A percentile compares a stretch with the other conserved stretches of the same genome.
Evolutionary conservation across 2,329 filamentous ascomycete genomes (phyloP).

Genomic region (Colletotrichum cuscutae): DNA sequence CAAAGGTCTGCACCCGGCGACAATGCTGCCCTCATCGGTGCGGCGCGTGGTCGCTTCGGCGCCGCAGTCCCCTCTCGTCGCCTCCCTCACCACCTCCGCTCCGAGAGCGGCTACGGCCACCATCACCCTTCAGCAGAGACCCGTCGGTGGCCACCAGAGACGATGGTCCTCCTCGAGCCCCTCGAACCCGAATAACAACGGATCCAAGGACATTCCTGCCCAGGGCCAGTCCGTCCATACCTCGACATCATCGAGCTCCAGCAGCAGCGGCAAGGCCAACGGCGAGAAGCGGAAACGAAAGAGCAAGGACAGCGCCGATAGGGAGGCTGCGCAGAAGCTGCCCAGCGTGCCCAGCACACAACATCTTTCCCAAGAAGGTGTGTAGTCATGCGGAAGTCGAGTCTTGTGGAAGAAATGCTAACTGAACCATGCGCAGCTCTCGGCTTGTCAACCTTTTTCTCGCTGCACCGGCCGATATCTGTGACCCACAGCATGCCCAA

Average conservation of each 20-base stretch:
- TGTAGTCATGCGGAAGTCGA: slow-evolving; percentile 36
- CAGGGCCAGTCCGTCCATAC: slow-evolving; percentile 59
- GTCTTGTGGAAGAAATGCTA: background rate
- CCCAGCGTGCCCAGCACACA: slow-evolving; percentile 81
- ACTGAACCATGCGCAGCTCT: slow-evolving; percentile 69
- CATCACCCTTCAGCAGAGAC: slow-evolving; percentile 40
- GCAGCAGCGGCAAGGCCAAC: slow-evolving; percentile 54
- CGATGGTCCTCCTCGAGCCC: slow-evolving; percentile 71
- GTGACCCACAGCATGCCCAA: slow-evolving; percentile 84
- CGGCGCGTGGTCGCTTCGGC: slow-evolving; percentile 62
- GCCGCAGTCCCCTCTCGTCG: slow-evolving; percentile 56
- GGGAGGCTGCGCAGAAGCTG: slow-evolving; percentile 64
- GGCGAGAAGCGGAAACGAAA: slow-evolving; percentile 69
- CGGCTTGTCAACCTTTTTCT: slow-evolving; percentile 92
- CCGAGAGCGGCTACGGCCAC: slow-evolving; percentile 50
- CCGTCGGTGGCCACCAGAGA: slow-evolving; percentile 55
- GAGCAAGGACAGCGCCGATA: slow-evolving; percentile 60
- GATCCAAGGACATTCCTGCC: slow-evolving; percentile 60
- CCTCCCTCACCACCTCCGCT: slow-evolving; percentile 53
- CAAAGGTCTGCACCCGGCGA: slow-evolving; percentile 38
- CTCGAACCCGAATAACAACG: slow-evolving; percentile 69
- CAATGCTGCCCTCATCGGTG: slow-evolving; percentile 63
- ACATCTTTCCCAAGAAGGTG: slow-evolving; percentile 76
- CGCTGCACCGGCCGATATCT: slow-evolving; percentile 92
- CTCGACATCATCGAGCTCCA: slow-evolving; percentile 52